Evolutionary conservation across 2,329 filamentous ascomycete genomes (phyloP), one percentile per base, ranked within the genome.

Genomic region (Stagonosporopsis chrysanthemi): DNA sequence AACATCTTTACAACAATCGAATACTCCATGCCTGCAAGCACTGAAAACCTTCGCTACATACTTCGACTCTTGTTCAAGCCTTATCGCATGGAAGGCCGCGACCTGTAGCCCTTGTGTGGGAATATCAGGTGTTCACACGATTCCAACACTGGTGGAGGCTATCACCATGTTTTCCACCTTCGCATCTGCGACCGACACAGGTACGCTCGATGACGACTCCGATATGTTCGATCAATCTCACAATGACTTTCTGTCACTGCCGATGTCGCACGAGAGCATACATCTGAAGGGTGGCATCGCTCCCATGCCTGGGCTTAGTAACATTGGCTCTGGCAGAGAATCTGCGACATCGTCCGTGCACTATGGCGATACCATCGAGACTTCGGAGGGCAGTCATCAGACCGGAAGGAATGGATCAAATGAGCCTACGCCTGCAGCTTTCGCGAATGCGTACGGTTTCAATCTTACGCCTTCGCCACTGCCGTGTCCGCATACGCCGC

Each of bases 261-360:
- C 73, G 40, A 66, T 75, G 62, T 62, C 70, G 51, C 67, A 71
- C 64, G 71, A 73, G 60, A 67, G 58, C 60, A 66, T 68, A 57
- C 66, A 73, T 61, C 52, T 76, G 55, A 77, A 76, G 64, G 61
- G 62, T 52, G 62, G 67, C 48, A 65, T 68, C 43, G 62, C 66
- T 58, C 61, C 71, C 29, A 72, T 75, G 58, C 56, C 69, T 50
- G 68, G 66, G 59, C 71, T 77, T 67, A 69, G 73, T 64, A 69
- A 69, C 63, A 59, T 77, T 55, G 73, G 66, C 55, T 78, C 77
- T 70, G 65, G 63, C 51, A 70, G 71, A 66, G 75, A 77, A 64
- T 77, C 76, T 26, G 70, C 68, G 53, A 63, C 72, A 57, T 78
- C 76, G 57, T 78, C 76, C 62, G 69, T 75, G 64, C 75, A 77